Conservation (phyloP, 1,284 basidiomycete species). For the Cutaneotrichosporon dermatis region DNA sequence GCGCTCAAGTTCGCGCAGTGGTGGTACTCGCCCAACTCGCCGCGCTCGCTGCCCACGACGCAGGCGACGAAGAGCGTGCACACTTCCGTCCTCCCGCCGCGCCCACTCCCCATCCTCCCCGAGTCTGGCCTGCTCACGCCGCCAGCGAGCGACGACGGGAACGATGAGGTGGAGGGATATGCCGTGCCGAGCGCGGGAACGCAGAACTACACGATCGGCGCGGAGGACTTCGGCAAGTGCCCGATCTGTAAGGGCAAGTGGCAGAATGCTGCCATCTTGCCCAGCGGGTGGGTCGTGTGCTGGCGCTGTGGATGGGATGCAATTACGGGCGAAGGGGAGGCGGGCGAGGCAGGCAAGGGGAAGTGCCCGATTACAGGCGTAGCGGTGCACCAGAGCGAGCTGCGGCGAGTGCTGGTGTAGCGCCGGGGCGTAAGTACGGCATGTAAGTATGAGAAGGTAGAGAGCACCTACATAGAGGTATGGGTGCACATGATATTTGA, state of each 20-base stretch:
- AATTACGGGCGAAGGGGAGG: slow-evolving; percentile 58
- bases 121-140: slow-evolving; percentile 26
- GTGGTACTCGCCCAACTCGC: slow-evolving; percentile 97
- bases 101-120: slow-evolving; percentile 56
- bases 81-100: slow-evolving; percentile 68
- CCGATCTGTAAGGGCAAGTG: slow-evolving; percentile 72
- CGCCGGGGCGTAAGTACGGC: neutral
- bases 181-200: neutral
- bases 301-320: slow-evolving; percentile 87
- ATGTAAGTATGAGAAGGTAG: neutral
- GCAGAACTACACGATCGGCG: slow-evolving; percentile 18
- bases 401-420: slow-evolving; percentile 77
- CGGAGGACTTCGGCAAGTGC: slow-evolving; percentile 69
- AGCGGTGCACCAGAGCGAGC: slow-evolving; percentile 67
- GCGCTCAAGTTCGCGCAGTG: slow-evolving; percentile 97
- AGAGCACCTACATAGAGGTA: neutral
- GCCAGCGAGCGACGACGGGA: slow-evolving; percentile 54
- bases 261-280: slow-evolving; percentile 83
- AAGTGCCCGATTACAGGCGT: slow-evolving; percentile 83
- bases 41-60: slow-evolving; percentile 66
- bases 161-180: slow-evolving; percentile 50
- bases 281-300: slow-evolving; percentile 92
- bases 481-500: neutral
- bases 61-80: slow-evolving; percentile 59
- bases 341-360: slow-evolving; percentile 46